Conservation (phyloP, 2,329 filamentous ascomycete genomes). For the Calonectria hongkongensis region DNA sequence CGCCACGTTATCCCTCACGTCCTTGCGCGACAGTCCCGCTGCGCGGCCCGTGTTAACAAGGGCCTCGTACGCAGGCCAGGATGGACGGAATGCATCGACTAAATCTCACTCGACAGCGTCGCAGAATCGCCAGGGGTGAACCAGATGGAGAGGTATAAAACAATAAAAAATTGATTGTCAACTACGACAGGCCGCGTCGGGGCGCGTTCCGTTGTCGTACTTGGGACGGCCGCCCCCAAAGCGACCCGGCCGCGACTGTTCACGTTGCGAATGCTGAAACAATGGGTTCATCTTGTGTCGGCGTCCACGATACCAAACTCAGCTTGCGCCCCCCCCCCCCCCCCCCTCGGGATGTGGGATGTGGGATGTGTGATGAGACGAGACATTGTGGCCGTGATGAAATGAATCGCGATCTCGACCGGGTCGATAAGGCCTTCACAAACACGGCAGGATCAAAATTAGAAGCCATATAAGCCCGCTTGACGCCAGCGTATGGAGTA, state of each 20-base stretch:
- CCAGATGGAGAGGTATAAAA: not conserved
- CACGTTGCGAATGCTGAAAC: constrained; percentile 36
- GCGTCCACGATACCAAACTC: constrained; percentile 11
- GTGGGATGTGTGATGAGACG: constrained; percentile 1
- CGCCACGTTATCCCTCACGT: constrained; percentile 23
- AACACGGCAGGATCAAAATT: not conserved
- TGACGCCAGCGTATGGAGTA: not conserved
- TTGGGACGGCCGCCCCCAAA: constrained; percentile 21
- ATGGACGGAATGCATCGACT: constrained; percentile 32
- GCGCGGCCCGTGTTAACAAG: constrained; percentile 25
- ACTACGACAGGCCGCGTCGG: constrained; percentile 10
- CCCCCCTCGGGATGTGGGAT: not conserved
- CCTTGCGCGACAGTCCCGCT: constrained; percentile 27
- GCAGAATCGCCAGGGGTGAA: constrained; percentile 30
- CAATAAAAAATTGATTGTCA: not conserved
- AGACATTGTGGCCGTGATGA: constrained; percentile 2
- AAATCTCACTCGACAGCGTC: constrained; percentile 26
- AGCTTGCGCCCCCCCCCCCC: not conserved
- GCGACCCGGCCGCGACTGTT: constrained; percentile 32
- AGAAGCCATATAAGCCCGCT: not conserved
- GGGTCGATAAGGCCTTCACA: not conserved
- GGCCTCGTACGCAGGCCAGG: constrained; percentile 10
- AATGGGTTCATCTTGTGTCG: constrained; percentile 28
- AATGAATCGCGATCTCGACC: constrained; percentile 21
- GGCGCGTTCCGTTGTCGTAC: constrained; percentile 13